Conservation (phyloP, 306 rosid genomes). For the Fragaria iinumae region DNA sequence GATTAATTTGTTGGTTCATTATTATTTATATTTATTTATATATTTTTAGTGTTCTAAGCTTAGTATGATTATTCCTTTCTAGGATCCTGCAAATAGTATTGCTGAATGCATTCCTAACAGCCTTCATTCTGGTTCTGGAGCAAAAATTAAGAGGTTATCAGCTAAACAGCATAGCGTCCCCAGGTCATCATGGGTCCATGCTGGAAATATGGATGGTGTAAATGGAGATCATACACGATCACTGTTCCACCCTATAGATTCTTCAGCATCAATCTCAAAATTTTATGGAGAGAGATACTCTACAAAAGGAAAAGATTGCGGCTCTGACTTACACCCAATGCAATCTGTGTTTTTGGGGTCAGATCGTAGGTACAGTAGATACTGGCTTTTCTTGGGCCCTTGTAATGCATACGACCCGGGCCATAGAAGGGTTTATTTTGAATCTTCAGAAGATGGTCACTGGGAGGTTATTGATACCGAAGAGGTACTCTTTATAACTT, state of each 20-base stretch:
- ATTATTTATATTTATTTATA: not conserved
- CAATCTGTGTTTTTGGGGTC: conserved; percentile 95
- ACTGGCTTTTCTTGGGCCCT: conserved; percentile 99
- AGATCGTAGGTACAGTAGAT: conserved; percentile 94
- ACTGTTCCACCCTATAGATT: conserved; percentile 61
- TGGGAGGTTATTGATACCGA: conserved; percentile 91
- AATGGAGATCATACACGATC: conserved; percentile 37
- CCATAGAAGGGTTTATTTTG: conserved; percentile 94
- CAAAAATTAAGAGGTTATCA: conserved; percentile 77
- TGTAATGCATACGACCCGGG: conserved; percentile 81
- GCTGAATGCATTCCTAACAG: conserved; percentile 53
- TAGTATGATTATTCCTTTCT: not conserved
- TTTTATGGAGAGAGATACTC: conserved; percentile 30
- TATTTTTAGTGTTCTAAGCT: not conserved
- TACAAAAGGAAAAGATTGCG: conserved; percentile 31
- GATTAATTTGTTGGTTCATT: not conserved
- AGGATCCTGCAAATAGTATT: conserved; percentile 49
- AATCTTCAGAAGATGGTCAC: conserved; percentile 97
- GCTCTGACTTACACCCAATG: conserved; percentile 60
- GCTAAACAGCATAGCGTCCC: conserved; percentile 35
- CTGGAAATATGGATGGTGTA: conserved; percentile 42
- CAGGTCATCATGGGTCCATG: conserved; percentile 41
- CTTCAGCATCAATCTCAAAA: conserved; percentile 52
- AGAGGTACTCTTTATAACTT: conserved; percentile 57
- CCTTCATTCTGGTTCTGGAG: conserved; percentile 69